Percentiles rank a stretch among this genome's conserved stretches.
phyloP scores from a whole-genome alignment of 176 grass and related monocot species.

The Metroxylon sagu region DNA sequence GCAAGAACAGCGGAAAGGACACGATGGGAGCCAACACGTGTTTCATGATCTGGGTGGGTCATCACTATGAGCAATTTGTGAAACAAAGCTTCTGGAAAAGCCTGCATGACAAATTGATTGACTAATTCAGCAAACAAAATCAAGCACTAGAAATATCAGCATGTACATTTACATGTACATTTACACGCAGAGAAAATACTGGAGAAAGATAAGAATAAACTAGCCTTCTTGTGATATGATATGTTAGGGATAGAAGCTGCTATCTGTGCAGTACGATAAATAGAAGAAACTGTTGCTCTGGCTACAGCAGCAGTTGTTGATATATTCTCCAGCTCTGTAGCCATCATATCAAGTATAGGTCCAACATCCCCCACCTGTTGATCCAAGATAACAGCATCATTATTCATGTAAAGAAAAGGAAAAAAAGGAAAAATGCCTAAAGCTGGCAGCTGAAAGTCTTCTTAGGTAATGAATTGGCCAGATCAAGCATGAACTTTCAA shows the following conservation, averaged over 20 bases:
- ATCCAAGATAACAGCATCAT: constrained; percentile 5
- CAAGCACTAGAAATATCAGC: no score
- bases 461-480: no score
- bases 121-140: no score
- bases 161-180: no score
- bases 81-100: constrained; percentile 93
- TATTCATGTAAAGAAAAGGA: no score
- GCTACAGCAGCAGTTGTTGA: constrained; percentile 42
- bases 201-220: constrained; percentile 3
- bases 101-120: constrained; percentile 23
- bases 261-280: constrained; percentile 80
- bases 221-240: constrained; percentile 78
- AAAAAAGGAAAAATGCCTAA: no score
- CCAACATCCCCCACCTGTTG: constrained; percentile 83
- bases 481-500: no score
- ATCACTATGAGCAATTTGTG: constrained; percentile 83
- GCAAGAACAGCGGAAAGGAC: constrained; percentile 57
- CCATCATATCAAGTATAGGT: constrained; percentile 86
- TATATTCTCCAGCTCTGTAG: constrained; percentile 82
- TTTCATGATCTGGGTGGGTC: constrained; percentile 76
- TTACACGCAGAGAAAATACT: background rate
- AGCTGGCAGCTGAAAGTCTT: no score
- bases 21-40: constrained; percentile 83
- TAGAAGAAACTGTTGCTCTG: constrained; percentile 67
- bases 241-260: constrained; percentile 68